Percentiles rank a stretch among this genome's conserved stretches.
These are phyloP conservation scores for Apophysomyces sp. DNA, from an alignment of 371 early-diverging fungal genomes.

Conservation along the genomic window DNA sequence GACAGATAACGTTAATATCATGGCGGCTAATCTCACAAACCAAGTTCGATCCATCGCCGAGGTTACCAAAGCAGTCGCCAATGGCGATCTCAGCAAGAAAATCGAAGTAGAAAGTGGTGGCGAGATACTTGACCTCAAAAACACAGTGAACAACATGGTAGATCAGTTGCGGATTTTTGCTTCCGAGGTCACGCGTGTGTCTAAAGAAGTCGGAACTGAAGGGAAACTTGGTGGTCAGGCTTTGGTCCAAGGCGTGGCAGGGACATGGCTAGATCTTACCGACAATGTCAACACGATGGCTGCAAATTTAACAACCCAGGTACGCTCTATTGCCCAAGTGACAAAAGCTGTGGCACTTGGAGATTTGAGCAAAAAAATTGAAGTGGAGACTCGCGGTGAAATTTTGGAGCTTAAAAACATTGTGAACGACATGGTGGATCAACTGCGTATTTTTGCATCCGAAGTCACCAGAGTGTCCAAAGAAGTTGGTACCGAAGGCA, in stretches of 20 bases:
- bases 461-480: constrained; percentile 11
- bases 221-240: constrained; percentile 42
- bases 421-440: constrained; percentile 9
- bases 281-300: constrained; percentile 49
- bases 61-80: constrained; percentile 15
- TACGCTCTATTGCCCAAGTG: constrained; percentile 34
- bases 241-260: constrained; percentile 45
- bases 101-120: constrained; percentile 15
- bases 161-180: background rate
- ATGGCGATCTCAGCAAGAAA: constrained; percentile 17
- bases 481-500: constrained; percentile 23
- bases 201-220: constrained; percentile 32
- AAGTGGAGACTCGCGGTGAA: constrained; percentile 35
- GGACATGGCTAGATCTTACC: constrained; percentile 61
- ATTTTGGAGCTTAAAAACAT: constrained; percentile 24
- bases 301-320: constrained; percentile 14
- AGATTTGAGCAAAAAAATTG: constrained; percentile 34
- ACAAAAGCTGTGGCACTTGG: constrained; percentile 42
- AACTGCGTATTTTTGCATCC: constrained; percentile 7
- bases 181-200: constrained; percentile 35
- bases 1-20: constrained; percentile 30
- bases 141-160: constrained; percentile 10
- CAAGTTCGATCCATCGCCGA: constrained; percentile 19
- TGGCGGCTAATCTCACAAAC: constrained; percentile 13
- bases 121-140: constrained; percentile 15